phyloP scores from a whole-genome alignment of 1,284 basidiomycete species.

The Cryptococcus jaspeensis region DNA sequence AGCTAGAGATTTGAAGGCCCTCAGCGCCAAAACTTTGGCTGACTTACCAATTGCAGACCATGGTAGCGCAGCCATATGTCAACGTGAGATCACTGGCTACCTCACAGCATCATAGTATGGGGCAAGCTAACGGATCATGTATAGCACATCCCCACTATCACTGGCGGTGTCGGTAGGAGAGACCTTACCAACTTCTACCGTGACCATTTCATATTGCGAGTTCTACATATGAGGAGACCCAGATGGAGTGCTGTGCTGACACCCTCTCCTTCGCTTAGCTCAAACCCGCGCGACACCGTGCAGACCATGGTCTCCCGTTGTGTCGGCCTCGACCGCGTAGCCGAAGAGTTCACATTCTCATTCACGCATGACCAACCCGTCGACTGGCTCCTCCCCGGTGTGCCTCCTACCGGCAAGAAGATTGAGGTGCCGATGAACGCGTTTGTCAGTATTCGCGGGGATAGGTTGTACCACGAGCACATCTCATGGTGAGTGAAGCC shows the following conservation, averaged over 20 bases:
- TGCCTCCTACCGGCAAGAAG: conserved; percentile 58
- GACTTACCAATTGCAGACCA: conserved; percentile 4
- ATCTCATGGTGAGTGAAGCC: conserved; percentile 42
- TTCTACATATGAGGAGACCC: not conserved
- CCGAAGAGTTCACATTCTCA: conserved; percentile 30
- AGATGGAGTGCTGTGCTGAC: conserved; percentile 1
- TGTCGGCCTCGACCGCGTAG: conserved; percentile 27
- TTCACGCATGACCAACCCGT: conserved; percentile 56
- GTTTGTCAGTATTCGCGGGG: conserved; percentile 61
- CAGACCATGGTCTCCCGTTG: conserved; percentile 22
- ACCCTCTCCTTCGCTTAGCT: conserved; percentile 45
- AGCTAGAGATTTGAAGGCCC: not conserved
- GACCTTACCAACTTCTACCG: conserved; percentile 58
- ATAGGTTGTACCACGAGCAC: conserved; percentile 59
- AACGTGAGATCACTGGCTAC: conserved; percentile 9
- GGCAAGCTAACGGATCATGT: too few species aligned
- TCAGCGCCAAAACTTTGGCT: not conserved
- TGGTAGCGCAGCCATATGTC: conserved; percentile 29
- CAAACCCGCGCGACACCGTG: conserved; percentile 50
- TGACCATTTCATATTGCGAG: conserved; percentile 43
- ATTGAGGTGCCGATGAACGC: conserved; percentile 59
- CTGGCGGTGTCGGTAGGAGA: conserved; percentile 59
- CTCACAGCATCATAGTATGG: too few species aligned
- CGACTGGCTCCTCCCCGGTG: conserved; percentile 53
- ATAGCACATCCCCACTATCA: conserved; percentile 30